Base-by-base conservation (phyloP, 352 stramenopile genomes). In the Blastocystis sp. region DNA sequence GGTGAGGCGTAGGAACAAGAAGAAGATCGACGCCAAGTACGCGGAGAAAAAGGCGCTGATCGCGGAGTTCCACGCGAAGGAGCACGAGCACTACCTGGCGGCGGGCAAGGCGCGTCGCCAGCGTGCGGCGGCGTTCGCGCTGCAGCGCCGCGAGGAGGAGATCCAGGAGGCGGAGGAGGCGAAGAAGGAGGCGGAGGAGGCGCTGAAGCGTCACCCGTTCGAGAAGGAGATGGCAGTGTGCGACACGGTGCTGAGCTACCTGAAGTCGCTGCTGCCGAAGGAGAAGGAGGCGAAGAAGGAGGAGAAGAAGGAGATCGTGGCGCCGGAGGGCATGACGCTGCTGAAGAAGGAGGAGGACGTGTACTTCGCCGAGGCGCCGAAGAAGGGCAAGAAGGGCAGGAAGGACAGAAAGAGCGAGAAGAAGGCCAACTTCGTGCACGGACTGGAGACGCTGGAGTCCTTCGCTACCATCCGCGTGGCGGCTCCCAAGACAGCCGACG, bases 331-430 rank as follows among this genome's bases (percentile, higher is more conserved):
- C 34, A 74, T 87, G 62, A 78, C 40, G 40, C 43, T 87, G 43
- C 23, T 87, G 62, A 87, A 87, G 65, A 79, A 78, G 56, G 62
- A 78, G 65, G 77, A 87, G 38, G 53, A 87, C 41, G 77, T 62
- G 5, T 78, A 62, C 4, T 87, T 76, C 52, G 61, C 62, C 2
- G 65, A 61, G 23, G 59, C 34, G n/a, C 34, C 41, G 34, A 87
- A 76, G 62, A 77, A 87, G 62, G 28, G 28, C 28, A 34, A 34
- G 28, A 34, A 34, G 28, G 28, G 53, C 23, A 67, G 61, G 62
- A 78, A 62, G 62, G 56, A 88, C 3, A 78, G 64, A 79, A 78
- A 48, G 41, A 61, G n/a, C 17, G 10, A 23, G 4, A 78, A 62
- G 45, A 88, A 88, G 61, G 14, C 84, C 21, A 67, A 4, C 56